Evolutionary conservation across 2,329 filamentous ascomycete genomes (phyloP).

Genomic region (Fusarium sp.): DNA sequence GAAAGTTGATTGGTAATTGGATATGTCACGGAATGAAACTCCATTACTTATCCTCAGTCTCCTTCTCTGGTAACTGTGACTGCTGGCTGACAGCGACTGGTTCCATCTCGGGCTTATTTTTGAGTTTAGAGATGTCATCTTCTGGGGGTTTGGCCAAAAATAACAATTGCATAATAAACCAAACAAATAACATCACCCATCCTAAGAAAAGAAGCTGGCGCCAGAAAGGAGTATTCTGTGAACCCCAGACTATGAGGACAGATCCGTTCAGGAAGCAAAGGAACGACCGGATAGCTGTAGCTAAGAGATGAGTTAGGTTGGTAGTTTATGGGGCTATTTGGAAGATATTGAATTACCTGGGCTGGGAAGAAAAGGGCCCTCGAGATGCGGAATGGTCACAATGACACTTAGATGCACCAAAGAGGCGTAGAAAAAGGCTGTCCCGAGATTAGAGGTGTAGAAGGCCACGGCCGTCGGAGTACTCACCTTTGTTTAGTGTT

Average conservation of each 20-base stretch:
- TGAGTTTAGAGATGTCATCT: neutral
- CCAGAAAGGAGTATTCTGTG: neutral
- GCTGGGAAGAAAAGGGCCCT: neutral
- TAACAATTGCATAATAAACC: neutral
- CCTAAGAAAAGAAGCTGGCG: neutral
- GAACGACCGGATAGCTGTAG: neutral
- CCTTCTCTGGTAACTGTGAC: neutral
- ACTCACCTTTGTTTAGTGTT: neutral
- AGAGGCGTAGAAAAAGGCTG: neutral
- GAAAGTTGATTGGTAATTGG: accelerated
- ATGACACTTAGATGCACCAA: neutral
- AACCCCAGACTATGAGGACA: neutral
- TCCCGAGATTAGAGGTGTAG: neutral
- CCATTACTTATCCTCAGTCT: neutral
- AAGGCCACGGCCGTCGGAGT: no score
- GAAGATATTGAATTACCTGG: neutral
- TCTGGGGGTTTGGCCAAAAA: neutral
- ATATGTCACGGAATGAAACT: neutral
- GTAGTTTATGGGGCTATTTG: neutral
- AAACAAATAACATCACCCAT: neutral
- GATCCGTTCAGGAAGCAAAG: neutral
- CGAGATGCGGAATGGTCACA: neutral
- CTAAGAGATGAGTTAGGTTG: neutral
- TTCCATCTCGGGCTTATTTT: neutral
- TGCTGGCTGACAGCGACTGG: neutral